phyloP scores from a whole-genome alignment of 1,284 basidiomycete species.

The Ganoderma meredithae region DNA sequence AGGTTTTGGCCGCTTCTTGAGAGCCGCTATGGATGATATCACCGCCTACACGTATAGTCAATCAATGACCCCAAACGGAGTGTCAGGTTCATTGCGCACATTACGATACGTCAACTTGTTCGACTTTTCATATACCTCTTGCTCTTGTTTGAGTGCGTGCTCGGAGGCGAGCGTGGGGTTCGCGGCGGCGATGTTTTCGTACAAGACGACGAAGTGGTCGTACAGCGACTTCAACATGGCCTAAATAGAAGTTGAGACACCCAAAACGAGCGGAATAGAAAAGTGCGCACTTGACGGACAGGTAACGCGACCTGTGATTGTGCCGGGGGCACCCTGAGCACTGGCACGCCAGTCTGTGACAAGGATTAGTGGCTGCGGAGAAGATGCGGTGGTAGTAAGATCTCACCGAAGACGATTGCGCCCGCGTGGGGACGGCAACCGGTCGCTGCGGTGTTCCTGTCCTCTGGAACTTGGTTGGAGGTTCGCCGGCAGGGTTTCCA shows the following conservation, averaged over 20 bases:
- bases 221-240: constrained; percentile 76
- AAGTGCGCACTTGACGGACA: constrained; percentile 66
- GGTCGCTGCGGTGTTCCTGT: constrained; percentile 51
- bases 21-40: constrained; percentile 72
- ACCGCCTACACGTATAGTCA: constrained; percentile 58
- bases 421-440: constrained; percentile 48
- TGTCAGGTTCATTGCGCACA: constrained; percentile 48
- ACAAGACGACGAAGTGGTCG: constrained; percentile 73
- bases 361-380: not conserved
- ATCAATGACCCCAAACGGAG: not conserved
- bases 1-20: constrained; percentile 78
- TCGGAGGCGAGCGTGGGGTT: constrained; percentile 70
- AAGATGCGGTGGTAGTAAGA: not conserved
- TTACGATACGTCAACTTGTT: constrained; percentile 83
- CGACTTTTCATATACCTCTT: constrained; percentile 75
- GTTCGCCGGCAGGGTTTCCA: constrained; percentile 45
- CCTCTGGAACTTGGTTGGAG: constrained; percentile 69
- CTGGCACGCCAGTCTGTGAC: constrained; percentile 65
- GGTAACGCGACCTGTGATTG: constrained; percentile 70
- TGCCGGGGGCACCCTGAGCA: constrained; percentile 69
- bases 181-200: constrained; percentile 56
- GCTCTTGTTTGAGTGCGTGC: constrained; percentile 81
- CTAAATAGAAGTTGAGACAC: constrained; percentile 43
- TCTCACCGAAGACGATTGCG: constrained; percentile 46
- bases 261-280: not conserved